Percentiles rank a stretch among this genome's conserved stretches.
phyloP scores from a whole-genome alignment of 192 early-diverging fungal species.

The Coemansia sp. region DNA sequence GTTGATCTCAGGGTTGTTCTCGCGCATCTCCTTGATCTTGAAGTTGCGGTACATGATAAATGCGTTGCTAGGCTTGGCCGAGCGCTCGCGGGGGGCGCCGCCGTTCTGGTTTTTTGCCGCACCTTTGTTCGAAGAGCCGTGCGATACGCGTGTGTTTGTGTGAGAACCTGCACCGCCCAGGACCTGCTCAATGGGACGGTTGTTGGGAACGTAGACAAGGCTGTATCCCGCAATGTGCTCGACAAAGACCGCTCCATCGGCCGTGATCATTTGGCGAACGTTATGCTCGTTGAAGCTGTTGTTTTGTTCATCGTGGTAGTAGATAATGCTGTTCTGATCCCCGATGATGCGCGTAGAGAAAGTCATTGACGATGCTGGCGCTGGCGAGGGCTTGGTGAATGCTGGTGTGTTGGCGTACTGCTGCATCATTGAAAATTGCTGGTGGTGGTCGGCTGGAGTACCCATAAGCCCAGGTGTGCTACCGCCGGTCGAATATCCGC shows the following conservation, averaged over 20 bases:
- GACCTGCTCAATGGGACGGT: constrained; percentile 22
- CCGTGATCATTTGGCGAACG: constrained; percentile 33
- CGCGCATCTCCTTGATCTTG: constrained; percentile 51
- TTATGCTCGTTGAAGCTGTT: constrained; percentile 21
- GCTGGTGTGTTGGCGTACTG: constrained; percentile 19
- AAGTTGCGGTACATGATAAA: constrained; percentile 55
- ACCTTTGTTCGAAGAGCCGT: neutral
- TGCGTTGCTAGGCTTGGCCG: constrained; percentile 51
- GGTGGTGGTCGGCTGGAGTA: constrained; percentile 8
- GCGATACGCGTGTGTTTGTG: constrained; percentile 17
- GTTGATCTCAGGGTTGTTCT: constrained; percentile 37
- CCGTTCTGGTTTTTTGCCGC: no score
- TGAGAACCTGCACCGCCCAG: constrained; percentile 16
- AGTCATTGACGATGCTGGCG: constrained; percentile 9
- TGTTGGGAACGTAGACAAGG: constrained; percentile 31
- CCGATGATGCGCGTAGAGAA: constrained; percentile 25
- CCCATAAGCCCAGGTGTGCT: constrained; percentile 21
- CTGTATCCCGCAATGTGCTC: constrained; percentile 47
- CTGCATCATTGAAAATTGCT: constrained; percentile 24
- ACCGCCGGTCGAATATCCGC: neutral
- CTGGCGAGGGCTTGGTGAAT: constrained; percentile 11
- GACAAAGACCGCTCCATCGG: constrained; percentile 38
- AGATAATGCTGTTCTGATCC: constrained; percentile 34
- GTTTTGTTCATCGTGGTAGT: constrained; percentile 28
- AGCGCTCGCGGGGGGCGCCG: neutral